Percentiles rank a stretch among this genome's conserved stretches.
These are phyloP conservation scores for Gossypium davidsonii DNA, from an alignment of 441 rosid species.

Conservation along the genomic window DNA sequence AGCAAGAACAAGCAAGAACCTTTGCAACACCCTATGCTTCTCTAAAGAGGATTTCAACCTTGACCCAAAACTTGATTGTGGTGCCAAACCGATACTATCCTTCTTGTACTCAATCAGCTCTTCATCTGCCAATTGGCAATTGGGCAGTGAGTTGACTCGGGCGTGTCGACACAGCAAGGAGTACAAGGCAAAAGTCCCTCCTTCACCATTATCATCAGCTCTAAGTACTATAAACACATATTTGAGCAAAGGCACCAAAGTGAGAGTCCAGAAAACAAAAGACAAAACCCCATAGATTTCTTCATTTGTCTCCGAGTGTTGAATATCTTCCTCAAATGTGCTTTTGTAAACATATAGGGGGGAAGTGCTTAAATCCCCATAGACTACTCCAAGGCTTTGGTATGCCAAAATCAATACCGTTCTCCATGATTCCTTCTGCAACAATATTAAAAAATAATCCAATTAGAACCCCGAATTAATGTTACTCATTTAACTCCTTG, in stretches of 20 bases:
- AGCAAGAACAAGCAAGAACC: constrained; percentile 52
- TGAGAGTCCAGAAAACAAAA: constrained; percentile 90
- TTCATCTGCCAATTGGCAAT: constrained; percentile 83
- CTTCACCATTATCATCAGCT: constrained; percentile 97
- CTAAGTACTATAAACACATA: constrained; percentile 81
- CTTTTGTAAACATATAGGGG: constrained; percentile 85
- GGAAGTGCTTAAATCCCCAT: constrained; percentile 90
- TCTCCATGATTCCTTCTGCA: constrained; percentile 88
- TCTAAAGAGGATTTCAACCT: constrained; percentile 55
- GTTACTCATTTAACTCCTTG: neutral
- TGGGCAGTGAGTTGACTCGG: constrained; percentile 79
- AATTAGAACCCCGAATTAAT: constrained; percentile 4
- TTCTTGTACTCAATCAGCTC: constrained; percentile 65
- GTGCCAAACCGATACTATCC: constrained; percentile 25
- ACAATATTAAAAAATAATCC: neutral
- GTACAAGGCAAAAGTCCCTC: constrained; percentile 93
- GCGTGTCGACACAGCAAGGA: constrained; percentile 88
- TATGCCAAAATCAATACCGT: constrained; percentile 79
- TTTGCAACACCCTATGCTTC: constrained; percentile 47
- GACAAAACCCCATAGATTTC: constrained; percentile 91
- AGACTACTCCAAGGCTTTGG: constrained; percentile 92
- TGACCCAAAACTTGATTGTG: constrained; percentile 35
- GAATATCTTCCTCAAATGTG: constrained; percentile 83
- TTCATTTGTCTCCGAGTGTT: constrained; percentile 80
- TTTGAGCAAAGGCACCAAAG: constrained; percentile 80